Percentiles rank a stretch among this genome's conserved stretches.
phyloP scores from a whole-genome alignment of 2,329 filamentous ascomycete species.

The Botryosphaeria agaves region DNA sequence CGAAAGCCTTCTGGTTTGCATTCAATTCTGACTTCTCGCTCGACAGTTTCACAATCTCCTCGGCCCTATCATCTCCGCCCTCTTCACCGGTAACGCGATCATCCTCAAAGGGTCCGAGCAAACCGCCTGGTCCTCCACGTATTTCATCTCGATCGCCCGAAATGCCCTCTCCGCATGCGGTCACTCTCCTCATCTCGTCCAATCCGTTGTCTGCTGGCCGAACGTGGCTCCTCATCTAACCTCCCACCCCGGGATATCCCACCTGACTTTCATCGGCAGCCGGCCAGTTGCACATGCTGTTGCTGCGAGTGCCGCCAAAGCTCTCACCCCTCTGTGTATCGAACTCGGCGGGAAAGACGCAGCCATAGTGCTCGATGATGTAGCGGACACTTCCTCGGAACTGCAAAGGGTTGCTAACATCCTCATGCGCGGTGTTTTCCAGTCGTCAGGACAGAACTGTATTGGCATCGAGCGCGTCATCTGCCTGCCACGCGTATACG shows the following conservation, averaged over 20 bases:
- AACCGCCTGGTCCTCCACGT: constrained; percentile 79
- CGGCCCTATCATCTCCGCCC: constrained; percentile 72
- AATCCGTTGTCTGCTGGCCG: constrained; percentile 79
- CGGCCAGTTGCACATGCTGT: constrained; percentile 75
- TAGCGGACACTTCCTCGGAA: no score
- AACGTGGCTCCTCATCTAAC: constrained; percentile 65
- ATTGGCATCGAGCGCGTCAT: constrained; percentile 93
- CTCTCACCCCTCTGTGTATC: constrained; percentile 72
- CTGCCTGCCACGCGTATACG: constrained; percentile 59
- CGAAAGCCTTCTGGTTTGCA: constrained; percentile 1
- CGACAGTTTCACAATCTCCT: constrained; percentile 81
- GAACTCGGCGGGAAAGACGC: constrained; percentile 95
- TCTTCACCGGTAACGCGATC: constrained; percentile 84
- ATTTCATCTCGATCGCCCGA: constrained; percentile 65
- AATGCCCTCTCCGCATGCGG: constrained; percentile 69
- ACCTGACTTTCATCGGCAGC: constrained; percentile 94
- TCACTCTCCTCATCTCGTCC: constrained; percentile 64
- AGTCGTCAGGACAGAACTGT: constrained; percentile 92
- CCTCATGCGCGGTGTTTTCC: constrained; percentile 82
- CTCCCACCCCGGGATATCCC: constrained; percentile 65
- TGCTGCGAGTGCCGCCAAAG: constrained; percentile 67
- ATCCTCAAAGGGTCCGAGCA: constrained; percentile 91
- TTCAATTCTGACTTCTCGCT: not conserved
- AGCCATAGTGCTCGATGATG: constrained; percentile 73
- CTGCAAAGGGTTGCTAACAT: constrained; percentile 62